A percentile compares a stretch with the other conserved stretches of the same genome.
Evolutionary conservation across 2,329 filamentous ascomycete genomes (phyloP).

Genomic region (Paramyrothecium sp.): DNA sequence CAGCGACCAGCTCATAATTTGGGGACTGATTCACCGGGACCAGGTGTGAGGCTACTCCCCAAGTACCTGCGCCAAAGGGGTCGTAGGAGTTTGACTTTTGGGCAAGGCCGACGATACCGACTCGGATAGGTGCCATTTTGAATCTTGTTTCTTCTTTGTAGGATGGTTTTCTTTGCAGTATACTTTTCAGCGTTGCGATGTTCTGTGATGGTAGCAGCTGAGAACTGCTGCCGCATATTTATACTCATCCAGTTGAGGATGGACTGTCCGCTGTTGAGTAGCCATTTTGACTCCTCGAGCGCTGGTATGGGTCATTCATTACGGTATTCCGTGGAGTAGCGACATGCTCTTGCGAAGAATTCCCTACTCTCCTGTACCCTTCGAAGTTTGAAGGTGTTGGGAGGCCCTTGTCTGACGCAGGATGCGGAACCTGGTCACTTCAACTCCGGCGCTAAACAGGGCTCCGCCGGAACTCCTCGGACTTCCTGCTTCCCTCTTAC

Average conservation of each 20-base stretch:
- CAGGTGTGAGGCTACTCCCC: conserved; percentile 52
- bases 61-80: conserved; percentile 22
- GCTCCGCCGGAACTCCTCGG: conserved; percentile 6
- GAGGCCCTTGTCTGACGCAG: neutral
- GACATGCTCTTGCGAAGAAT: no score
- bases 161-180: neutral
- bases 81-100: neutral
- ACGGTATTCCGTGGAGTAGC: no score
- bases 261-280: no score
- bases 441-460: conserved; percentile 4
- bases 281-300: no score
- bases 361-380: no score
- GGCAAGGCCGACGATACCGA: conserved; percentile 14
- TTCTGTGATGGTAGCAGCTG: neutral
- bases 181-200: neutral
- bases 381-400: no score
- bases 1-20: conserved; percentile 42
- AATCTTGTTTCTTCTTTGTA: neutral
- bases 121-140: conserved; percentile 14
- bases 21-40: conserved; percentile 33
- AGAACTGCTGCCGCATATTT: no score
- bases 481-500: neutral
- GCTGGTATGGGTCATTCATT: no score
- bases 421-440: neutral
- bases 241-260: no score